phyloP scores from a whole-genome alignment of 257 asterid genomes.

The Penstemon barbatus region DNA sequence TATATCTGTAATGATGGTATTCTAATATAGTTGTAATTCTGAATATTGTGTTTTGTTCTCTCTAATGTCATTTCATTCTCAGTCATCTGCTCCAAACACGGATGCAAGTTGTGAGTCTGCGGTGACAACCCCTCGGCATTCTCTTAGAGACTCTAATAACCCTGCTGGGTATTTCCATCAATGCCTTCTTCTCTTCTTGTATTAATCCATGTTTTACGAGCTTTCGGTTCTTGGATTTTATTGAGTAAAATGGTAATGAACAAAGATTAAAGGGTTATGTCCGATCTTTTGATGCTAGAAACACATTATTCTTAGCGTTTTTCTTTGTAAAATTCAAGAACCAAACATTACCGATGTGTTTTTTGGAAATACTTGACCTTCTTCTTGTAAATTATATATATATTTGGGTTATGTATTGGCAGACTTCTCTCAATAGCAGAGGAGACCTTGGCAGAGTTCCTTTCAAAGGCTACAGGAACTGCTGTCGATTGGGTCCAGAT shows the following conservation, averaged over 20 bases:
- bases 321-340: no score
- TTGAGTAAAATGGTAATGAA: no score
- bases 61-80: neutral
- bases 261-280: no score
- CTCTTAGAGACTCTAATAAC: conserved; percentile 81
- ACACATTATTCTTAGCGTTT: no score
- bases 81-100: conserved; percentile 57
- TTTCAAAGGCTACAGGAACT: conserved; percentile 99
- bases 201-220: neutral
- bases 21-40: neutral
- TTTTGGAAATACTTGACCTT: neutral
- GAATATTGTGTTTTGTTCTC: no score
- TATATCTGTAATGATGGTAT: neutral
- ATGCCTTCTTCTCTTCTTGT: conserved; percentile 11
- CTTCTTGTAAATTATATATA: no score
- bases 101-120: conserved; percentile 92
- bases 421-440: conserved; percentile 98
- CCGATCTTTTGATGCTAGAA: no score
- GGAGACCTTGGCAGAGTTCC: conserved; percentile 99
- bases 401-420: conserved; percentile 25
- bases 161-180: conserved; percentile 84
- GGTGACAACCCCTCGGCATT: conserved; percentile 76
- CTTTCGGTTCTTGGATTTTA: no score
- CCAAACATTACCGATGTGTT: no score
- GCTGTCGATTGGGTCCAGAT: conserved; percentile 99